Evolutionary conservation across 2,329 filamentous ascomycete species (phyloP).

Genomic region (Podosphaera xanthii): DNA sequence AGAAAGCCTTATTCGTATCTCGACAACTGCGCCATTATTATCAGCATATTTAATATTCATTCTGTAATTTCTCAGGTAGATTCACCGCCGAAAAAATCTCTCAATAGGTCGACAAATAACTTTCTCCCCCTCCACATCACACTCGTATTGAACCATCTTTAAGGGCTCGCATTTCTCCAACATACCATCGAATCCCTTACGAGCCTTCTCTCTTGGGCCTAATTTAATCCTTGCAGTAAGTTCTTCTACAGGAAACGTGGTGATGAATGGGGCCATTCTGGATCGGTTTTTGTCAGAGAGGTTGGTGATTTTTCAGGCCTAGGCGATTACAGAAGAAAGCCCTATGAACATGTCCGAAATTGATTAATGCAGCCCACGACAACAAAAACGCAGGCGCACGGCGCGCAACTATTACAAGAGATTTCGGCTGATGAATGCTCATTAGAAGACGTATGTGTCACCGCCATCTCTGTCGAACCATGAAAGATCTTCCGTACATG

Average conservation of each 20-base stretch:
- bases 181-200: constrained; percentile 32
- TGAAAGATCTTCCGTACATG: background rate
- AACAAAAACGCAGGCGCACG: constrained; percentile 12
- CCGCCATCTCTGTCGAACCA: background rate
- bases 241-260: background rate
- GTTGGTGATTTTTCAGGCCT: background rate
- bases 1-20: constrained; percentile 32
- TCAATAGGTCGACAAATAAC: constrained; percentile 31
- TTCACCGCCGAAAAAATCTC: constrained; percentile 35
- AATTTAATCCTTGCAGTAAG: constrained; percentile 22
- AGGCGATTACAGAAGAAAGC: background rate
- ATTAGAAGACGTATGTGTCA: constrained; percentile 27
- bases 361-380: constrained; percentile 2
- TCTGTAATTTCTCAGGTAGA: background rate
- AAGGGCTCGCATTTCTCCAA: constrained; percentile 32
- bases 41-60: background rate
- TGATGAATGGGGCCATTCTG: background rate
- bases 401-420: constrained; percentile 24
- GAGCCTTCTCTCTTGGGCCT: constrained; percentile 18
- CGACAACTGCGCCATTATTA: constrained; percentile 24
- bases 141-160: constrained; percentile 37
- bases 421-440: background rate
- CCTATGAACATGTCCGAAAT: background rate
- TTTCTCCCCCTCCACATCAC: constrained; percentile 26
- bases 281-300: background rate